Conservation (phyloP, 768 basidiomycete genomes). For the Lactarius trivialis region DNA sequence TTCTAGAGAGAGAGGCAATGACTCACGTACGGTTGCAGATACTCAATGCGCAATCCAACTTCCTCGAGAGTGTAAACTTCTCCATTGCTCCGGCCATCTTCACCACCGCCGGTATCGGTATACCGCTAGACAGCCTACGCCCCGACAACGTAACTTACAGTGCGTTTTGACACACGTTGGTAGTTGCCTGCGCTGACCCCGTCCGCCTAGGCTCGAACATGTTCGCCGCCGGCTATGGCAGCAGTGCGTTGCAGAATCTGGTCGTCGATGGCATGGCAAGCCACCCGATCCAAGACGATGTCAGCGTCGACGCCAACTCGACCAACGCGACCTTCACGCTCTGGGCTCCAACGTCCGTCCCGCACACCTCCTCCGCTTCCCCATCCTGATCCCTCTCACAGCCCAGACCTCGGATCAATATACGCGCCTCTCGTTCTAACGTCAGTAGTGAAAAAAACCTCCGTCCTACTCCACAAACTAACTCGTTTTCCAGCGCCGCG, state of each 20-base stretch:
- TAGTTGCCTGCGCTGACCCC: background rate
- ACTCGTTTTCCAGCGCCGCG: background rate
- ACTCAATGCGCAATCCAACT: conserved; percentile 11
- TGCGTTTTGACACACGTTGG: background rate
- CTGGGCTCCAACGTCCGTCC: conserved; percentile 5
- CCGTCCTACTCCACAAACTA: background rate
- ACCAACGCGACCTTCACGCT: background rate
- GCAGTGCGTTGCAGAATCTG: background rate
- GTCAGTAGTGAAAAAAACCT: background rate
- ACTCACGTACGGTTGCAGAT: background rate
- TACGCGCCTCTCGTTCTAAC: conserved; percentile 10
- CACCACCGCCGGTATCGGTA: background rate
- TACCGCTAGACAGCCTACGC: conserved; percentile 17
- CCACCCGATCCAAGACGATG: background rate
- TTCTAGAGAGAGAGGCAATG: background rate
- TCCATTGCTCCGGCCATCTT: background rate
- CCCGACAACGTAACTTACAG: conserved; percentile 7
- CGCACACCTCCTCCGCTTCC: background rate
- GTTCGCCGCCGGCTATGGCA: conserved; percentile 11
- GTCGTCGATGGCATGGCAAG: background rate
- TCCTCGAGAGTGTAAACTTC: conserved; percentile 5
- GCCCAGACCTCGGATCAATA: conserved; percentile 17
- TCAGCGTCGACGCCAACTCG: background rate
- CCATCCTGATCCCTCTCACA: background rate
- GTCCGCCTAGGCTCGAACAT: conserved; percentile 16